phyloP scores from a whole-genome alignment of 805 yeast species.

The Wickerhamomyces kurtzmanii region DNA sequence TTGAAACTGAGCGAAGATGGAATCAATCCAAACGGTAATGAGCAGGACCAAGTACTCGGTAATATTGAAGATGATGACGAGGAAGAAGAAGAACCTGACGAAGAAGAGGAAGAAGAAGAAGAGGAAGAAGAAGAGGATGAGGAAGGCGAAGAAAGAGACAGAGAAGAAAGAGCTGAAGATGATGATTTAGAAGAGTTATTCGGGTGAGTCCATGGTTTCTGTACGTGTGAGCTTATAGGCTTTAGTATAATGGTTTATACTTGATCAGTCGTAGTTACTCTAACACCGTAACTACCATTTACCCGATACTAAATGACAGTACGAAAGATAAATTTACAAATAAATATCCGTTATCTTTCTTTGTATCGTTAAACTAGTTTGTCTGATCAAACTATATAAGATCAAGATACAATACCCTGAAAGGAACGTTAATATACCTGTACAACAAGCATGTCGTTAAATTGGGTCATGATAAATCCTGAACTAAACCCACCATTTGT shows the following conservation, averaged over 20 bases:
- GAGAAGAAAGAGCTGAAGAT: slow-evolving; percentile 16
- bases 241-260: too few relatives aligned
- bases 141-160: slow-evolving; percentile 24
- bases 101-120: slow-evolving; percentile 13
- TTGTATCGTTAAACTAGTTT: too few relatives aligned
- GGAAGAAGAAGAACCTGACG: slow-evolving; percentile 14
- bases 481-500: slow-evolving; percentile 12
- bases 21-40: slow-evolving; percentile 8
- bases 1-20: slow-evolving; percentile 30
- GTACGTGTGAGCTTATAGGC: too few relatives aligned
- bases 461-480: slow-evolving; percentile 17
- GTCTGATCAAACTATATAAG: too few relatives aligned
- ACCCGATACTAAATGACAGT: too few relatives aligned
- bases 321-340: too few relatives aligned
- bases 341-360: too few relatives aligned
- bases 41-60: slow-evolving; percentile 7
- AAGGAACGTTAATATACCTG: not conserved
- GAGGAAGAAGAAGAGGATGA: slow-evolving; percentile 13
- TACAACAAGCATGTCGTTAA: slow-evolving; percentile 16
- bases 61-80: slow-evolving; percentile 14
- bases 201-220: too few relatives aligned
- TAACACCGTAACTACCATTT: too few relatives aligned
- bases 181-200: slow-evolving; percentile 22
- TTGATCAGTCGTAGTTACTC: too few relatives aligned
- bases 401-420: too few relatives aligned